Evolutionary conservation across 768 basidiomycete species (phyloP).

Genomic region (Termitomyces sp.): DNA sequence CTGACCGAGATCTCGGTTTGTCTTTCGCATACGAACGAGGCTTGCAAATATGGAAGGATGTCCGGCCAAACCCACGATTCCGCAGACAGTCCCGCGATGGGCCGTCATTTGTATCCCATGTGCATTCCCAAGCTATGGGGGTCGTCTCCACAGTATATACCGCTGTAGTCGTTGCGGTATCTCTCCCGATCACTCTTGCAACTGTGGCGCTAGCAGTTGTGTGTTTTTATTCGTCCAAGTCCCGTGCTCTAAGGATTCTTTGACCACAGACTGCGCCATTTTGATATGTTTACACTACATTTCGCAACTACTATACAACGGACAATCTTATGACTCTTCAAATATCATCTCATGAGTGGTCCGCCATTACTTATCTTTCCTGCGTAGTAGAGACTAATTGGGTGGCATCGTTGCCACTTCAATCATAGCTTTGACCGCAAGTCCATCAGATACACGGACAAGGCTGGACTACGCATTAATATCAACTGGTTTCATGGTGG

Average conservation of each 20-base stretch:
- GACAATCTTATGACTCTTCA: background rate
- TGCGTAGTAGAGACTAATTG: background rate
- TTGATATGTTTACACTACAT: background rate
- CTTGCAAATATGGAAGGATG: conserved; percentile 9
- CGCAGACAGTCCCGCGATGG: background rate
- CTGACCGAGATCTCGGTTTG: conserved; percentile 27
- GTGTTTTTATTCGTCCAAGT: conserved; percentile 15
- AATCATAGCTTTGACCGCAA: background rate
- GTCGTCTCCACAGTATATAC: conserved; percentile 17
- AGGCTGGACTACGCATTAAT: background rate
- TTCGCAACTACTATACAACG: background rate
- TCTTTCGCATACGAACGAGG: conserved; percentile 21
- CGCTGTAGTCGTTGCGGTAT: conserved; percentile 22
- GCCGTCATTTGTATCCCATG: background rate
- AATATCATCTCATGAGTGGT: background rate
- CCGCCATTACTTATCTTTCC: background rate
- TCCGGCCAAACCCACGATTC: background rate
- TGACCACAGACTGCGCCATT: background rate
- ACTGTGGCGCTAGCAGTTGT: conserved; percentile 31
- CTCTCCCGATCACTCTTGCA: conserved; percentile 29
- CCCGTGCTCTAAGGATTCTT: conserved; percentile 4
- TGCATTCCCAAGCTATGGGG: conserved; percentile 4
- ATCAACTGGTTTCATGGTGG: background rate
- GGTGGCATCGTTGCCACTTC: background rate
- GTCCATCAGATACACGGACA: background rate